These are phyloP conservation scores for Larix sibirica DNA, from an alignment of 83 land plant species.

Conservation along the genomic window DNA sequence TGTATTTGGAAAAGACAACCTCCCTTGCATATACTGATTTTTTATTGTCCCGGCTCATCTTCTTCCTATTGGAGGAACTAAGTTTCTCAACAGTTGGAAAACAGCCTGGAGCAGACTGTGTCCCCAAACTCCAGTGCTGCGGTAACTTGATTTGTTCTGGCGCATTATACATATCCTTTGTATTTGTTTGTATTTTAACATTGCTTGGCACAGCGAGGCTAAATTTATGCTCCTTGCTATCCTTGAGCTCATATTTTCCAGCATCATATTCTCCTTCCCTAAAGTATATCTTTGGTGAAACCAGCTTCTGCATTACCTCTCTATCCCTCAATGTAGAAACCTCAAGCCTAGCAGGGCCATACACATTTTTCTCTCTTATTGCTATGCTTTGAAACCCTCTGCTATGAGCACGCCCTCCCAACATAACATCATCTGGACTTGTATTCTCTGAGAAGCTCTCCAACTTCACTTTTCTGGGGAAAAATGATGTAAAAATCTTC, in stretches of 20 bases:
- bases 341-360: not conserved
- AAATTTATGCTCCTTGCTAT: not conserved
- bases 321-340: not conserved
- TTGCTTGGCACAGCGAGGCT: not conserved
- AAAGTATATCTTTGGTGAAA: not conserved
- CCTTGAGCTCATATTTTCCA: not conserved
- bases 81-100: not conserved
- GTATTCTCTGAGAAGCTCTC: not conserved
- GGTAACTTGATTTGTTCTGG: not conserved
- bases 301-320: not conserved
- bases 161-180: not conserved
- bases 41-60: not conserved
- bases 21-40: conserved; percentile 2
- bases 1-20: not conserved
- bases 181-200: not conserved
- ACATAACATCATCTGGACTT: not conserved
- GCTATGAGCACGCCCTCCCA: not conserved
- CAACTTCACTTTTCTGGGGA: not conserved
- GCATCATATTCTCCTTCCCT: not conserved
- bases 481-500: conserved; percentile 1
- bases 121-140: not conserved
- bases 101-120: not conserved
- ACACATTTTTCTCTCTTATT: not conserved
- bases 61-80: not conserved
- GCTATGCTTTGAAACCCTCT: not conserved